These are phyloP conservation scores for Agarophyton chilense DNA, from an alignment of 23 red algal species.

Conservation along the genomic window DNA sequence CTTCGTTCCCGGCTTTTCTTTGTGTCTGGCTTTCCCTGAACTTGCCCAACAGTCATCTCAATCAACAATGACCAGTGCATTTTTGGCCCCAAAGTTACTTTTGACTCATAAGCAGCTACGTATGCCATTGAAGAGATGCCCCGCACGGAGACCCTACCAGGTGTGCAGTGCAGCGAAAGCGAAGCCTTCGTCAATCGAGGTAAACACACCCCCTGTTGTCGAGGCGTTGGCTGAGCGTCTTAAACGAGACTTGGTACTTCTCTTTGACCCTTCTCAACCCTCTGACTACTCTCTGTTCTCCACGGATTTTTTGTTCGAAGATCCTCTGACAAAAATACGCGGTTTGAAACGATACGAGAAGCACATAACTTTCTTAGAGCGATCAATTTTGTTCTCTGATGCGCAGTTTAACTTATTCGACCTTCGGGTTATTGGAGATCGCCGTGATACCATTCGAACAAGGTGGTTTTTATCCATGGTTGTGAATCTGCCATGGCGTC, in stretches of 20 bases:
- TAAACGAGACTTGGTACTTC: constrained; percentile 25
- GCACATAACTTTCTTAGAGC: constrained; percentile 70
- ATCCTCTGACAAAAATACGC: constrained; percentile 71
- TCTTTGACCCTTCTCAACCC: constrained; percentile 10
- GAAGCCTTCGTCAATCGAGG: neutral
- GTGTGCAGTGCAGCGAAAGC: neutral
- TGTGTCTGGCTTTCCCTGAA: no score
- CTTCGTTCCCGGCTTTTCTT: no score
- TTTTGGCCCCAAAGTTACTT: neutral
- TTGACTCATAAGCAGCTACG: neutral
- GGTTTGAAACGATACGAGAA: constrained; percentile 49
- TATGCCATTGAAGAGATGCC: neutral
- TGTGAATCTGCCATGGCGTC: constrained; percentile 70
- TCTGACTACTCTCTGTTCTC: constrained; percentile 63
- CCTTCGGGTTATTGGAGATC: constrained; percentile 10
- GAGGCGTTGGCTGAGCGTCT: constrained; percentile 12
- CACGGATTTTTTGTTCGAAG: constrained; percentile 50
- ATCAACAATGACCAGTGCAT: neutral
- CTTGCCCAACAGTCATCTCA: neutral
- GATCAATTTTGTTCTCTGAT: constrained; percentile 62
- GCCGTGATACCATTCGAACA: constrained; percentile 43
- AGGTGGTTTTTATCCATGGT: constrained; percentile 72
- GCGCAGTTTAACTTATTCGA: constrained; percentile 60
- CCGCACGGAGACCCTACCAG: neutral
- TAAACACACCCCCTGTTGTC: constrained; percentile 9